These are phyloP conservation scores for Lentinus brumalis DNA, from an alignment of 768 basidiomycete species.

Conservation along the genomic window DNA sequence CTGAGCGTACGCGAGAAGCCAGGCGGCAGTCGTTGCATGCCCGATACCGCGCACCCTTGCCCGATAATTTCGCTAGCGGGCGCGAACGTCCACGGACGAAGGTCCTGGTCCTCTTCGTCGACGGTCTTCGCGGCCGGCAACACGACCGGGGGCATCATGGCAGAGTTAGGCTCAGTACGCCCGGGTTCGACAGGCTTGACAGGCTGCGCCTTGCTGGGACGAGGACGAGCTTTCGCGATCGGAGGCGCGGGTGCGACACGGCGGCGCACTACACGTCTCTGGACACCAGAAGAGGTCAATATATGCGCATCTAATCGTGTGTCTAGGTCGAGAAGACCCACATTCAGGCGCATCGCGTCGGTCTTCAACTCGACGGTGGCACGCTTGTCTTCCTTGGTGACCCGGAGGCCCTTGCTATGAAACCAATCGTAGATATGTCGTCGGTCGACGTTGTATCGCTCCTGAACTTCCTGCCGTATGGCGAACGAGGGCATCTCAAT, in stretches of 20 bases:
- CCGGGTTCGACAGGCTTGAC: background rate
- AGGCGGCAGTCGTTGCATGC: background rate
- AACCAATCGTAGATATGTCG: constrained; percentile 81
- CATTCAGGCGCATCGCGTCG: constrained; percentile 19
- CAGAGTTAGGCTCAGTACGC: background rate
- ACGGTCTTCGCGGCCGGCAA: background rate
- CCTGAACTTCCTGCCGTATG: constrained; percentile 68
- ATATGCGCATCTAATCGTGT: constrained; percentile 13
- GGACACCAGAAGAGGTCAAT: background rate
- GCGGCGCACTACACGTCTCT: constrained; percentile 12
- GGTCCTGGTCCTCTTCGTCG: background rate
- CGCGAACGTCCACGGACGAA: background rate
- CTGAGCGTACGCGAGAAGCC: constrained; percentile 10
- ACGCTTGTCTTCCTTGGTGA: constrained; percentile 30
- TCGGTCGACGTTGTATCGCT: constrained; percentile 68
- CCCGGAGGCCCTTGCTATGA: constrained; percentile 52
- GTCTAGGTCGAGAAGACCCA: background rate
- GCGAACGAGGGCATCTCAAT: constrained; percentile 76
- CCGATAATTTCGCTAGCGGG: background rate
- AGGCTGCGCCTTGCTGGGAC: background rate
- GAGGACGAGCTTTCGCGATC: background rate
- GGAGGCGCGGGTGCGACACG: constrained; percentile 6
- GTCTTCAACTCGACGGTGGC: constrained; percentile 16
- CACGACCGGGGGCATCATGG: too few species aligned
- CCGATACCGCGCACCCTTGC: background rate